phyloP scores from a whole-genome alignment of 768 basidiomycete genomes.

The Sutorius australiensis region DNA sequence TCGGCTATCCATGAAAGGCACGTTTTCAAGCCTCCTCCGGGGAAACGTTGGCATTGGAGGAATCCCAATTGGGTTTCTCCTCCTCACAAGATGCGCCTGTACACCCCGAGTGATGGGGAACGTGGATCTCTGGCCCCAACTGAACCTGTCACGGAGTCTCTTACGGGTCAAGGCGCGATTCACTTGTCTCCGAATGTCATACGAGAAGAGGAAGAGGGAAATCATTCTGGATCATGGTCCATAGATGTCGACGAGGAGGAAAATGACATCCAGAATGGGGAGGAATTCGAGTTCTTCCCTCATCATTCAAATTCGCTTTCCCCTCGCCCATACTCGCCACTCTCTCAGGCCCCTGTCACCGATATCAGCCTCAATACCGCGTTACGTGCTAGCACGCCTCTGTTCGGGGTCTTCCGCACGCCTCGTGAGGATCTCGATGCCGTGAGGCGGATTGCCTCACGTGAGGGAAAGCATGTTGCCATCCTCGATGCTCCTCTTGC shows the following conservation, averaged over 20 bases:
- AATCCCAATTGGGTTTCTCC: conserved; percentile 35
- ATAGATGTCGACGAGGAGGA: conserved; percentile 7
- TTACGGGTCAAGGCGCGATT: neutral
- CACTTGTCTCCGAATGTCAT: neutral
- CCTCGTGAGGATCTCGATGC: conserved; percentile 26
- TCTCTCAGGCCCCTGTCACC: conserved; percentile 23
- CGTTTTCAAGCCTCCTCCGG: conserved; percentile 27
- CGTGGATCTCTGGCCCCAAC: conserved; percentile 29
- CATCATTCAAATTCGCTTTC: conserved; percentile 19
- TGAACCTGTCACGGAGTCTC: conserved; percentile 26
- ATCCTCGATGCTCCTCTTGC: conserved; percentile 24
- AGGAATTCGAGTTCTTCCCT: conserved; percentile 12
- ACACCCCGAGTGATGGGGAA: conserved; percentile 22
- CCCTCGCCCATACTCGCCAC: conserved; percentile 25
- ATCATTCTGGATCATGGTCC: conserved; percentile 7
- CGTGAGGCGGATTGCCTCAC: conserved; percentile 25
- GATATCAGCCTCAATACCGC: conserved; percentile 26
- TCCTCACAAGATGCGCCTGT: conserved; percentile 24
- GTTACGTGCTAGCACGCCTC: conserved; percentile 29
- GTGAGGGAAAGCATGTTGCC: conserved; percentile 32
- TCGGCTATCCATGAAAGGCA: conserved; percentile 16
- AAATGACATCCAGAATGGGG: conserved; percentile 2
- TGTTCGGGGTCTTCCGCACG: conserved; percentile 34
- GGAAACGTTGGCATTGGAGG: conserved; percentile 32
- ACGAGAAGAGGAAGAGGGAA: conserved; percentile 12